Conservation (phyloP, 805 yeast genomes). For the Kuraishia ogatae region DNA sequence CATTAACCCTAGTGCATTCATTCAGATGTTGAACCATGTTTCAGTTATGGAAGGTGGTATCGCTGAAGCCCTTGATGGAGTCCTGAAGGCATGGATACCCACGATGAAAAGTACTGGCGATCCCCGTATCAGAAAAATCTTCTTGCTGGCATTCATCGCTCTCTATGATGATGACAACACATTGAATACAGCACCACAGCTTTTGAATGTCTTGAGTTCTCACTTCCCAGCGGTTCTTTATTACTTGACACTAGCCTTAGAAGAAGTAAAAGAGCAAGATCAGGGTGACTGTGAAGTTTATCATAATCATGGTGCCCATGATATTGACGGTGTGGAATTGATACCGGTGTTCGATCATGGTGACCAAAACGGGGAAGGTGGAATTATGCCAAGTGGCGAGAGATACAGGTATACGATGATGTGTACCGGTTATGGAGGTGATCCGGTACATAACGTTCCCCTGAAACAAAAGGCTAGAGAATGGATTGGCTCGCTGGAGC, state of each 20-base stretch:
- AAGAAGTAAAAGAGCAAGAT: conserved; percentile 60
- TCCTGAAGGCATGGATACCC: conserved; percentile 9
- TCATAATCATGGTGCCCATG: conserved; percentile 31
- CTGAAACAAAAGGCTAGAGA: conserved; percentile 20
- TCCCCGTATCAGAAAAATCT: conserved; percentile 61
- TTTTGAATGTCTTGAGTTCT: conserved; percentile 13
- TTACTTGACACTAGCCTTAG: conserved; percentile 37
- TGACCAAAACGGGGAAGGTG: conserved; percentile 11
- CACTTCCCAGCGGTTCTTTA: conserved; percentile 19
- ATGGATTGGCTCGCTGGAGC: neutral
- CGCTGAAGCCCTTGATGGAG: conserved; percentile 3
- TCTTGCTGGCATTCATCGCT: conserved; percentile 19
- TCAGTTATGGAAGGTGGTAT: conserved; percentile 17
- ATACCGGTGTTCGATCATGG: conserved; percentile 13
- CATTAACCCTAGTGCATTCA: conserved; percentile 24
- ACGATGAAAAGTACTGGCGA: conserved; percentile 41
- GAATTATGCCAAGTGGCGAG: conserved; percentile 28
- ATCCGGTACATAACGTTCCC: conserved; percentile 47
- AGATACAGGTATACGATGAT: conserved; percentile 27
- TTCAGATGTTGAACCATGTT: conserved; percentile 21
- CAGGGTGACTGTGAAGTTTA: conserved; percentile 50
- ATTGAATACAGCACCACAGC: neutral
- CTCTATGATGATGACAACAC: conserved; percentile 6
- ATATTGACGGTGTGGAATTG: conserved; percentile 21
- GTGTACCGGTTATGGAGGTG: conserved; percentile 25